phyloP scores from a whole-genome alignment of 176 grass and related monocot species.

The Alopecurus myosuroides region DNA sequence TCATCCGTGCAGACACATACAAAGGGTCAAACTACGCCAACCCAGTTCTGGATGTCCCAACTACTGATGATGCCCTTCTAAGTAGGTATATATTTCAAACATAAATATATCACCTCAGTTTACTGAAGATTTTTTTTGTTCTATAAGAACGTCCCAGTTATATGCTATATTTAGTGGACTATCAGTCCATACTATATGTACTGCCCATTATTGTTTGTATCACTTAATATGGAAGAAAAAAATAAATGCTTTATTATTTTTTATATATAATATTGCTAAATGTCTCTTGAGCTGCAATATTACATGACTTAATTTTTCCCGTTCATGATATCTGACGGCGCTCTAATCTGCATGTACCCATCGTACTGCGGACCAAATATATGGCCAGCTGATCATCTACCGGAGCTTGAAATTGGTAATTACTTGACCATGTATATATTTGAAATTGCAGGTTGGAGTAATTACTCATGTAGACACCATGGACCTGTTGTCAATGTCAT shows the following conservation, averaged over 20 bases:
- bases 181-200: not conserved
- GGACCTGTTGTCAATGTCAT: too few relatives aligned
- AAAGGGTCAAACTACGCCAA: conserved; percentile 85
- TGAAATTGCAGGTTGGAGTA: too few relatives aligned
- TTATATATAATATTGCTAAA: not conserved
- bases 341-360: conserved; percentile 65
- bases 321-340: not conserved
- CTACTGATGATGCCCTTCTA: conserved; percentile 32
- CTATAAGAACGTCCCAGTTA: not conserved
- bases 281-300: not conserved
- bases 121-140: not conserved
- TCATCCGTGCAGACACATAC: conserved; percentile 55
- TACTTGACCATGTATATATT: too few relatives aligned
- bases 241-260: not conserved
- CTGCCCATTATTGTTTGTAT: not conserved
- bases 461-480: too few relatives aligned
- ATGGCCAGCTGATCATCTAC: conserved; percentile 65
- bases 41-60: conserved; percentile 63
- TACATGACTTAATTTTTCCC: not conserved
- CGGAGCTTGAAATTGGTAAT: conserved; percentile 78
- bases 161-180: not conserved
- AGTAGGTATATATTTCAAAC: conserved; percentile 42
- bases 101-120: not conserved
- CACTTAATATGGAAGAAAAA: not conserved
- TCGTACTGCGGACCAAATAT: conserved; percentile 87